A percentile compares a stretch with the other conserved stretches of the same genome.
Conservation (phyloP, 2,329 filamentous ascomycete species). For the Colletotrichum coccodes region DNA sequence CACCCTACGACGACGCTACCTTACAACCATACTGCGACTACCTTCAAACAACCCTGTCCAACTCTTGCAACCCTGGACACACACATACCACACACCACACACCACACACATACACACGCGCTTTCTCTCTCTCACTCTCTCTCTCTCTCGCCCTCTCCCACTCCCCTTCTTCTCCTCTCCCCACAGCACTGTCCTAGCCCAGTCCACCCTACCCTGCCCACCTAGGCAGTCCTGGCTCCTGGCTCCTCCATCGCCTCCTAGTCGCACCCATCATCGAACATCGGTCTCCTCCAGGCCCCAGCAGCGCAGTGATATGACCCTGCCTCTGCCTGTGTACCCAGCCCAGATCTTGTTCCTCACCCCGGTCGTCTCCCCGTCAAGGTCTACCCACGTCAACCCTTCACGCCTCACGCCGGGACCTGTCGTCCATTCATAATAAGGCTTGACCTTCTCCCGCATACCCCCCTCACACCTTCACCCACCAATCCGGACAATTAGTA, state of each 20-base stretch:
- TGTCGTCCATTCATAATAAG: slow-evolving; percentile 35
- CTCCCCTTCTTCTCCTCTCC: slow-evolving; percentile 9
- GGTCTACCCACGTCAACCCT: slow-evolving; percentile 33
- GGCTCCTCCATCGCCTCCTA: slow-evolving; percentile 25
- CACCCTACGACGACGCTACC: slow-evolving; percentile 18
- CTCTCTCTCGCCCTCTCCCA: not conserved
- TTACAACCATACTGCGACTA: slow-evolving; percentile 9
- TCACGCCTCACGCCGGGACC: slow-evolving; percentile 32
- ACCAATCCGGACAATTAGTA: slow-evolving; percentile 31
- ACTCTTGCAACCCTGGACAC: not conserved
- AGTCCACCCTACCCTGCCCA: slow-evolving; percentile 21
- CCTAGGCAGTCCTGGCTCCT: slow-evolving; percentile 25
- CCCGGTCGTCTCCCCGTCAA: slow-evolving; percentile 26
- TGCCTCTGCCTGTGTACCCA: slow-evolving; percentile 26
- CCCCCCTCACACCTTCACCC: slow-evolving; percentile 29
- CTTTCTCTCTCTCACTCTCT: not conserved
- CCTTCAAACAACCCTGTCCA: slow-evolving; percentile 10
- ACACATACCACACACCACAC: not conserved
- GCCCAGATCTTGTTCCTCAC: slow-evolving; percentile 33
- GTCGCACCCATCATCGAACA: slow-evolving; percentile 31
- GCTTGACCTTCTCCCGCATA: slow-evolving; percentile 34
- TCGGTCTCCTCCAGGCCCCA: slow-evolving; percentile 21
- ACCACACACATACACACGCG: not conserved
- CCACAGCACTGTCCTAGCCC: slow-evolving; percentile 16
- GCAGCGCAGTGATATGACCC: slow-evolving; percentile 32